Evolutionary conservation across 2,329 filamentous ascomycete genomes (phyloP).

Genomic region (Penicillium sp.): DNA sequence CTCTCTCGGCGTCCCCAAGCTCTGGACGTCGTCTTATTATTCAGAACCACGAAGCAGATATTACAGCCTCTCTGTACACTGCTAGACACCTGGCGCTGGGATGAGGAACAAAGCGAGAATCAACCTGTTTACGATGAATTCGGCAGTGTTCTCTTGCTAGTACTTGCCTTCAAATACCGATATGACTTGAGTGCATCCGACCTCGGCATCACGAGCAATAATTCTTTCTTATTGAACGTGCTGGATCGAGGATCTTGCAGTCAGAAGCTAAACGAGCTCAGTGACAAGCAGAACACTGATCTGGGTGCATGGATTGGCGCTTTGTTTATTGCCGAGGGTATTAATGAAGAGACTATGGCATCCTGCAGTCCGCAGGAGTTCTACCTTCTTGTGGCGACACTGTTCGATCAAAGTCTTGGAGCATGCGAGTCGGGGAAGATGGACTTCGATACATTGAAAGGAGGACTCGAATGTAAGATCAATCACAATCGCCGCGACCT

Average conservation of each 20-base stretch:
- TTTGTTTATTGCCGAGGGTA: slow-evolving; percentile 62
- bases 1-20: slow-evolving; percentile 57
- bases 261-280: slow-evolving; percentile 52
- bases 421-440: slow-evolving; percentile 59
- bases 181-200: slow-evolving; percentile 56
- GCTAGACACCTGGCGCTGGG: slow-evolving; percentile 64
- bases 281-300: slow-evolving; percentile 57
- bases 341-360: slow-evolving; percentile 65
- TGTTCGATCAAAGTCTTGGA: slow-evolving; percentile 61
- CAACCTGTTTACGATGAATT: slow-evolving; percentile 68
- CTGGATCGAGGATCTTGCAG: slow-evolving; percentile 49
- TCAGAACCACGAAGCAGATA: slow-evolving; percentile 57
- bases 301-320: slow-evolving; percentile 62
- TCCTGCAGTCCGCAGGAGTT: slow-evolving; percentile 65
- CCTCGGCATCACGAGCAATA: slow-evolving; percentile 50
- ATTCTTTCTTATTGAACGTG: slow-evolving; percentile 58
- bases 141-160: slow-evolving; percentile 59
- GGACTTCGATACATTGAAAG: slow-evolving; percentile 59
- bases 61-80: slow-evolving; percentile 59
- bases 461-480: slow-evolving; percentile 60
- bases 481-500: background rate
- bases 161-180: slow-evolving; percentile 59
- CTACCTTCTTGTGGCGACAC: slow-evolving; percentile 61
- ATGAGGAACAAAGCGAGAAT: slow-evolving; percentile 64
- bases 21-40: slow-evolving; percentile 61